A percentile compares a stretch with the other conserved stretches of the same genome.
Conservation (phyloP, 148 eudicot genomes). For the Amaranthus cruentus region DNA sequence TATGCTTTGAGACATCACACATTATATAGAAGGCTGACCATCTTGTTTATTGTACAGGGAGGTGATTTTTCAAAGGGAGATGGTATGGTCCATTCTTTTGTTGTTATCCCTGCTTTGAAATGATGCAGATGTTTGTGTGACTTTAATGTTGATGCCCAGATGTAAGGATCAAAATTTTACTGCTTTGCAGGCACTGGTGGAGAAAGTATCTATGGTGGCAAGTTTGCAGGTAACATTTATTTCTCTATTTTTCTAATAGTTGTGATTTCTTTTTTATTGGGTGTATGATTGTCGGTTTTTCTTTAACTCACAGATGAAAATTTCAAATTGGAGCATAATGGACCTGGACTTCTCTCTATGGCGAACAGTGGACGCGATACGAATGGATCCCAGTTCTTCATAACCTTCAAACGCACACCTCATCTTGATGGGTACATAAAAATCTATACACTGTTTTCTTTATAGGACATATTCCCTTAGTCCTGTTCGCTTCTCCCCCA, state of each 20-base stretch:
- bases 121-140: constrained; percentile 37
- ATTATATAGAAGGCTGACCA: background rate
- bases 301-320: constrained; percentile 66
- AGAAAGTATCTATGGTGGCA: constrained; percentile 97
- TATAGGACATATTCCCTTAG: no score
- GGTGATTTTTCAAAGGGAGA: constrained; percentile 96
- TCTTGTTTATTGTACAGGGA: constrained; percentile 55
- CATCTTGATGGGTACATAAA: constrained; percentile 83
- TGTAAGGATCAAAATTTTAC: constrained; percentile 55
- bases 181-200: constrained; percentile 99
- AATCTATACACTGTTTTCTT: background rate
- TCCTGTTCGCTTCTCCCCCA: no score
- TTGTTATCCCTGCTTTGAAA: constrained; percentile 19
- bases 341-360: constrained; percentile 85
- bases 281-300: constrained; percentile 7
- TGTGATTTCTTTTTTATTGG: constrained; percentile 4
- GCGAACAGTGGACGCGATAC: constrained; percentile 88
- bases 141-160: constrained; percentile 43
- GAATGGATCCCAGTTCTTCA: constrained; percentile 96
- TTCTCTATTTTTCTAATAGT: background rate
- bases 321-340: constrained; percentile 70
- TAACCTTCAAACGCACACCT: constrained; percentile 70
- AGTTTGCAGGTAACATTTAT: constrained; percentile 67
- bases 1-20: background rate
- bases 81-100: constrained; percentile 54